Evolutionary conservation across 2,329 filamentous ascomycete species (phyloP).

Genomic region (Ophiosphaerella narmari): DNA sequence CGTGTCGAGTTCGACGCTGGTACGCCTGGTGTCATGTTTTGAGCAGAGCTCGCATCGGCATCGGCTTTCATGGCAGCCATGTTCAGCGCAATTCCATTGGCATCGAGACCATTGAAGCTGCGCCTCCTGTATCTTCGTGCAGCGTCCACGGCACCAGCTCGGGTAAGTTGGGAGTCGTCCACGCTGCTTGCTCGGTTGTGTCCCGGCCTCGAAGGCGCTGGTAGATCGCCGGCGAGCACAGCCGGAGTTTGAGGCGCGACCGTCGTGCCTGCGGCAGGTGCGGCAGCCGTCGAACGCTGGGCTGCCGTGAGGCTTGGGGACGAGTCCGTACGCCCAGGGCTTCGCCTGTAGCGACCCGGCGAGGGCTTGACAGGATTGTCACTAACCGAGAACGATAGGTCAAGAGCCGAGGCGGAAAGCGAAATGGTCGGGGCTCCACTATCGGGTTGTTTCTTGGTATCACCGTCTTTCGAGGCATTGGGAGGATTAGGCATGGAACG

Average conservation of each 20-base stretch:
- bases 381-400: constrained; percentile 59
- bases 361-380: constrained; percentile 68
- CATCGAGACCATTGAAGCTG: constrained; percentile 73
- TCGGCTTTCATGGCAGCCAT: constrained; percentile 20
- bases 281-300: constrained; percentile 41
- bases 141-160: constrained; percentile 64
- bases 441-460: constrained; percentile 43
- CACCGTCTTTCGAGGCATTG: constrained; percentile 56
- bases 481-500: constrained; percentile 46
- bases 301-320: constrained; percentile 41
- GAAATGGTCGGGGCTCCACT: constrained; percentile 54
- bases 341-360: constrained; percentile 82
- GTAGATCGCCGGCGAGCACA: constrained; percentile 49
- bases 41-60: constrained; percentile 11
- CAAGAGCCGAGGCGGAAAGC: constrained; percentile 57
- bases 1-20: constrained; percentile 19
- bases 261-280: constrained; percentile 44
- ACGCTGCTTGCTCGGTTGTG: constrained; percentile 64
- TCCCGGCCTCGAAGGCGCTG: constrained; percentile 44
- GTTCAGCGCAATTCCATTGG: constrained; percentile 26
- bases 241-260: constrained; percentile 62
- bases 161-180: constrained; percentile 72
- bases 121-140: constrained; percentile 79
- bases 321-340: constrained; percentile 60
- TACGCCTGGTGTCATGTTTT: constrained; percentile 17